Base-by-base conservation (phyloP, 768 basidiomycete species). In the Naganishia onofrii region DNA sequence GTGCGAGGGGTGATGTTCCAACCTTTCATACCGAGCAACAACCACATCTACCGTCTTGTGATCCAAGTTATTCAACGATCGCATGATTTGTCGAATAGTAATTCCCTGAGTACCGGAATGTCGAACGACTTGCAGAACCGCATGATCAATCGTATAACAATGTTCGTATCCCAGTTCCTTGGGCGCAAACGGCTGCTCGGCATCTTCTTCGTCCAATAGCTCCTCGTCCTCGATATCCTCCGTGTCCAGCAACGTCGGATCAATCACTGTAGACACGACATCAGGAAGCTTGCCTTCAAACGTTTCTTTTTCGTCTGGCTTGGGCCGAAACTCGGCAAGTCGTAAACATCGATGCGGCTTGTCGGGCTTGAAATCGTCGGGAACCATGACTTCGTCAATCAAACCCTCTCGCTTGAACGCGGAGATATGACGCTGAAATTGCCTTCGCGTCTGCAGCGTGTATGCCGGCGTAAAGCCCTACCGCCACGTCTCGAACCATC, bases 31-130 rank as follows among this genome's bases (percentile, higher is more conserved):
- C 53, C 89, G 86, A 19, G 85, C 84, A 36, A 93, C 84, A 29
- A 92, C 82, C 0, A 58, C 53, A 77, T 95, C 93, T 58, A 93
- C 84, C 0, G 89, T 91, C 31, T 93, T 88, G 76, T 86, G 86
- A 78, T 93, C 90, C 70, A 93, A 15, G n/a, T 56, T 56, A 44
- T 63, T 63, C 19, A 63, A 26, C 60, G 36, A 34, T 4, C 54
- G 67, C 52, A 68, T 53, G 34, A 54, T 54, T 13, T 55, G 52
- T 23, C 51, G 67, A 38, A 55, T 53, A 5, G 67, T 54, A 21
- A 52, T 56, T n/a, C 68, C 68, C 29, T 69, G 42, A n/a, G 55
- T 56, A 2, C 68, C 68, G 29, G 55, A 48, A 36, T 29, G 23
- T 31, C 48, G 57, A 31, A 69, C 56, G 52, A 54, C 28, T 26